These are phyloP conservation scores for Skeletonema costatum DNA, from an alignment of 108 stramenopile species.

Conservation along the genomic window DNA sequence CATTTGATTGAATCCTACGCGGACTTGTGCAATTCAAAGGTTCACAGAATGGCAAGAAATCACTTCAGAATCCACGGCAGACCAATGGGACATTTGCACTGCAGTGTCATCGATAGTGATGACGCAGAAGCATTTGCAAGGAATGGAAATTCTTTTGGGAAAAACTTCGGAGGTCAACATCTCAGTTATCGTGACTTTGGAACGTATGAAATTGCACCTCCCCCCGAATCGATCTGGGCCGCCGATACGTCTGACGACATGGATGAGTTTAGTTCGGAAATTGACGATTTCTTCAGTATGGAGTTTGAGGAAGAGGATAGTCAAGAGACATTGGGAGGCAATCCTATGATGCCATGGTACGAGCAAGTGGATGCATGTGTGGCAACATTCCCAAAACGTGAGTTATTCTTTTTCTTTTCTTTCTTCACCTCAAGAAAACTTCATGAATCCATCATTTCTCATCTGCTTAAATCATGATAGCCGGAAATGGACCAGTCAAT, in stretches of 20 bases:
- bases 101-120: slow-evolving; percentile 82
- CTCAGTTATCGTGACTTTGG: slow-evolving; percentile 80
- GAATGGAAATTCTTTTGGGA: slow-evolving; percentile 87
- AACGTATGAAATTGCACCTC: slow-evolving; percentile 80
- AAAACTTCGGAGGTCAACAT: slow-evolving; percentile 72
- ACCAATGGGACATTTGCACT: slow-evolving; percentile 85
- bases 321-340: slow-evolving; percentile 48
- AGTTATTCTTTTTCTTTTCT: slow-evolving; percentile 1
- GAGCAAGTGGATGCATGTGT: slow-evolving; percentile 83
- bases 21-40: slow-evolving; percentile 53
- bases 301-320: slow-evolving; percentile 64
- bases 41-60: slow-evolving; percentile 71
- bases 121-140: slow-evolving; percentile 83
- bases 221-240: slow-evolving; percentile 77
- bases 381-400: slow-evolving; percentile 57
- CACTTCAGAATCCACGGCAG: slow-evolving; percentile 58
- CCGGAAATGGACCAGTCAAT: slow-evolving; percentile 68
- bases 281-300: slow-evolving; percentile 53
- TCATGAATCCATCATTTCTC: slow-evolving; percentile 63
- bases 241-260: slow-evolving; percentile 32
- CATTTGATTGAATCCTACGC: slow-evolving; percentile 63
- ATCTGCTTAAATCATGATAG: not conserved
- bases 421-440: not conserved
- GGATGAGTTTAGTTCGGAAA: slow-evolving; percentile 25
- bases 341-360: slow-evolving; percentile 89